These are phyloP conservation scores for Phylloporus rhodoxanthus DNA, from an alignment of 768 basidiomycete genomes.

Conservation along the genomic window DNA sequence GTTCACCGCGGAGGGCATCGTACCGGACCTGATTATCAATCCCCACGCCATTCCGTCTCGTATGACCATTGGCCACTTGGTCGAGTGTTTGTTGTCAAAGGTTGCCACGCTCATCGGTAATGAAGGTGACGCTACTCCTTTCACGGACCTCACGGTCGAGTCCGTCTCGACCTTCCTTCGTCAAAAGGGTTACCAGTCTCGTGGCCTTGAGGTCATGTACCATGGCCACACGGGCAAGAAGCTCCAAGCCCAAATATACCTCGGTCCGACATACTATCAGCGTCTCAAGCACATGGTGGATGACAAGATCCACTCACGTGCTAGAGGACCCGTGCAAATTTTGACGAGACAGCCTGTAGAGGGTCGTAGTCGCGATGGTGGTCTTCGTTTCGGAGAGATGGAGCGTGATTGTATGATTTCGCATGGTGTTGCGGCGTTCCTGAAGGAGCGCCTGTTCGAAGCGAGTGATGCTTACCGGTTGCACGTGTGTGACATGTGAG, in stretches of 20 bases:
- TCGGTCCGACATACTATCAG: conserved; percentile 99
- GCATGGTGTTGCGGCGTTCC: conserved; percentile 95
- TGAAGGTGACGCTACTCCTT: conserved; percentile 98
- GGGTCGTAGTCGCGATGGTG: conserved; percentile 97
- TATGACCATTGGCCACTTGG: conserved; percentile 99
- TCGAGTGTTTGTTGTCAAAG: conserved; percentile 95
- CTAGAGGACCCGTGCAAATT: conserved; percentile 96
- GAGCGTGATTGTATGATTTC: conserved; percentile 99
- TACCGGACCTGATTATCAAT: conserved; percentile 96
- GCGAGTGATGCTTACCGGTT: conserved; percentile 90
- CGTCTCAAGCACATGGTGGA: conserved; percentile 99
- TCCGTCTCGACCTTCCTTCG: conserved; percentile 90
- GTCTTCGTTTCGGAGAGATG: conserved; percentile 99
- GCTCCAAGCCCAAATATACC: conserved; percentile 95
- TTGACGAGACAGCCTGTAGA: conserved; percentile 97
- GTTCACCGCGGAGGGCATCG: conserved; percentile 94
- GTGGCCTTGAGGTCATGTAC: conserved; percentile 97
- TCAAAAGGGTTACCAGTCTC: conserved; percentile 90
- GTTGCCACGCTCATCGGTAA: conserved; percentile 94
- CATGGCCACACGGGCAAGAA: conserved; percentile 99
- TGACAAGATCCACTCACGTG: conserved; percentile 98
- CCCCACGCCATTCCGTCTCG: conserved; percentile 99
- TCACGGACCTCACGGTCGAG: conserved; percentile 96
- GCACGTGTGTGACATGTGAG: conserved; percentile 95
- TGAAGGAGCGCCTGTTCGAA: conserved; percentile 95